phyloP scores from a whole-genome alignment of 176 grass and related monocot species.

The Raddia distichophylla region DNA sequence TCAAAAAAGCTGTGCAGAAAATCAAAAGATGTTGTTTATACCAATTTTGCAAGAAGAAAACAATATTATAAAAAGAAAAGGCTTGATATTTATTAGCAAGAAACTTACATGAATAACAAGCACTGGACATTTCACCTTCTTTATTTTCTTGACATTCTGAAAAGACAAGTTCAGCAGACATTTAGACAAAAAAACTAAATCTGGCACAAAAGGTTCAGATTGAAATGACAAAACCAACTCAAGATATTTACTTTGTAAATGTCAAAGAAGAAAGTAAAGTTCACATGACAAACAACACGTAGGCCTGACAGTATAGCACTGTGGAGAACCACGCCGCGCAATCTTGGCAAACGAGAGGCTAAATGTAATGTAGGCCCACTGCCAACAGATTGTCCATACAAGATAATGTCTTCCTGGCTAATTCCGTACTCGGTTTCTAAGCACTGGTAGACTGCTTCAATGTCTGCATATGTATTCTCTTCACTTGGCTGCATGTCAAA shows the following conservation, averaged over 20 bases:
- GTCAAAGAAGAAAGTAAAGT: slow-evolving; percentile 97
- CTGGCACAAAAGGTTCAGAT: slow-evolving; percentile 1
- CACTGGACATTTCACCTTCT: slow-evolving; percentile 95
- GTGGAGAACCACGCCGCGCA: slow-evolving; percentile 93
- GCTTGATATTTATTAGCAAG: slow-evolving; percentile 29
- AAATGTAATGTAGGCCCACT: slow-evolving; percentile 95
- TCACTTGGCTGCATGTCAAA: slow-evolving; percentile 77
- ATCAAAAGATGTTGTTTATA: slow-evolving; percentile 3
- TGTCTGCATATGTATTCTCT: slow-evolving; percentile 96
- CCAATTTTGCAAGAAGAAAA: background rate
- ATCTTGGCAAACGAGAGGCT: slow-evolving; percentile 80
- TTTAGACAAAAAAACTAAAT: slow-evolving; percentile 29
- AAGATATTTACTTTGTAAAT: slow-evolving; percentile 90
- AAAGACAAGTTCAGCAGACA: slow-evolving; percentile 33
- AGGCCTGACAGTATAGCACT: slow-evolving; percentile 96
- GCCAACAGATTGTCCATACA: slow-evolving; percentile 98
- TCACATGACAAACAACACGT: slow-evolving; percentile 95
- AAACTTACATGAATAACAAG: slow-evolving; percentile 97
- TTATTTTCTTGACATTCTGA: slow-evolving; percentile 99
- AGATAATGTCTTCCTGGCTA: slow-evolving; percentile 93
- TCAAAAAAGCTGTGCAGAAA: background rate
- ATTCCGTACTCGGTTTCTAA: slow-evolving; percentile 92
- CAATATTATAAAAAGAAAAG: slow-evolving; percentile 12
- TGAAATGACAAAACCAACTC: background rate
- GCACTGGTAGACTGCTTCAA: slow-evolving; percentile 97